phyloP scores from a whole-genome alignment of 495 filamentous ascomycete species.

The Xylaria intraflava region DNA sequence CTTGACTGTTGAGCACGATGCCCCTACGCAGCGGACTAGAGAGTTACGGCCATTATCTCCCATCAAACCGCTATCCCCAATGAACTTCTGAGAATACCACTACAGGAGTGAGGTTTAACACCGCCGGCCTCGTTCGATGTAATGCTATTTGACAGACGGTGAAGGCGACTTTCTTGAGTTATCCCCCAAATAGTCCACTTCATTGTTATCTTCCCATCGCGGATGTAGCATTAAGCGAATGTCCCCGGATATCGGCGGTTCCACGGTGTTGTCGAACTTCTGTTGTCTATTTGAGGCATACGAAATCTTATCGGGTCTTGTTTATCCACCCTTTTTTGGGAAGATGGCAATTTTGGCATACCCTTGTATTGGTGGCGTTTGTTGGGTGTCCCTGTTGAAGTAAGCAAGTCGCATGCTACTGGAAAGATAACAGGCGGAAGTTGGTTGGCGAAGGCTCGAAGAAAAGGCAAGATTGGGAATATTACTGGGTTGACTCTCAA shows the following conservation, averaged over 20 bases:
- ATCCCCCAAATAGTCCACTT: not conserved
- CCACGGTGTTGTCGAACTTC: not conserved
- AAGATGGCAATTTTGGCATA: constrained; percentile 4
- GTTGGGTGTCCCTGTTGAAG: not conserved
- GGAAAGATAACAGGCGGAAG: not conserved
- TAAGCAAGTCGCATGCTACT: not conserved
- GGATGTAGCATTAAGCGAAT: not conserved
- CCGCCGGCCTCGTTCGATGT: not conserved
- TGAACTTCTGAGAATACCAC: constrained; percentile 41
- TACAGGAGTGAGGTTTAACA: not conserved
- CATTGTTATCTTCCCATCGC: not conserved
- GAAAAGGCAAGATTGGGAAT: not conserved
- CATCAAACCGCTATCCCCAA: constrained; percentile 63
- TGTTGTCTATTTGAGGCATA: not conserved
- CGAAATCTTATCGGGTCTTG: not conserved
- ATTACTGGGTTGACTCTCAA: not conserved
- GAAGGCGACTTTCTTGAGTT: not conserved
- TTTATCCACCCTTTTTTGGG: not conserved
- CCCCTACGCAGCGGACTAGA: constrained; percentile 27
- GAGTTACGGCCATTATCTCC: constrained; percentile 57
- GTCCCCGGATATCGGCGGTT: not conserved
- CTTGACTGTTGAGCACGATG: constrained; percentile 37
- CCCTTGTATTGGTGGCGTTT: constrained; percentile 4
- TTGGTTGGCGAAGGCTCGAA: not conserved
- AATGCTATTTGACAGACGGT: not conserved